Evolutionary conservation across 805 yeast species (phyloP), one percentile per base, ranked within the genome.

Genomic region (Saturnispora saitoi): DNA sequence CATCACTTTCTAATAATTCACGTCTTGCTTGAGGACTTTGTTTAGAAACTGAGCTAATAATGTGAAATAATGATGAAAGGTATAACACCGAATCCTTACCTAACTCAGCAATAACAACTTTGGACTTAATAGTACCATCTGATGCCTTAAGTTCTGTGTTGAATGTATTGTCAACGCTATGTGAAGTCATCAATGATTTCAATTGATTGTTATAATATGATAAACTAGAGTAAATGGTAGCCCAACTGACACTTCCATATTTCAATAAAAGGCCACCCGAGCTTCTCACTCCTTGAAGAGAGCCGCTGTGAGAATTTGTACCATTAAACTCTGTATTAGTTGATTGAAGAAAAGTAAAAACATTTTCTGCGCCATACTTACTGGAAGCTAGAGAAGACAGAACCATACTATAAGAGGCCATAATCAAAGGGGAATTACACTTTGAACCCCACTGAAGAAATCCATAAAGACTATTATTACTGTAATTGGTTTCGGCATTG

Each of bases 361-460:
- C 73, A 47, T 75, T 70, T 4, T 65, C 61, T 2, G 88, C 76
- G 50, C 77, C 74, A 20, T 72, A 72, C 2, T 72, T 68, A n/a
- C 84, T 82, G 17, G 74, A 71, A 0, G 93, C 73, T 36, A 91
- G 69, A 5, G 93, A 82, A 2, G 95, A 81, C 49, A 91, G 69
- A 73, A 91, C 76, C 49, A 87, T 72, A 54, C 90, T 80, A 58
- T 83, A 88, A 0, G 95, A 77, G 0, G 98, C 84, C 45, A 87
- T 77, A 69, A 89, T 86, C 43, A 88, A 70, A 9, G 91, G 82
- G 14, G 87, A 87, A 52, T 81, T 88, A 48, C 68, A 66, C 57
- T 86, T 81, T 2, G 93, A 72, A 0, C 95, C 95, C 98, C 98
- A 93, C 48, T 77, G 78, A 37, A 91, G 70, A 55, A 93, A 90